Percentiles rank a stretch among this genome's conserved stretches.
These are phyloP conservation scores for Petunia hybrid DNA, from an alignment of 305 asterid genomes.

Conservation along the genomic window DNA sequence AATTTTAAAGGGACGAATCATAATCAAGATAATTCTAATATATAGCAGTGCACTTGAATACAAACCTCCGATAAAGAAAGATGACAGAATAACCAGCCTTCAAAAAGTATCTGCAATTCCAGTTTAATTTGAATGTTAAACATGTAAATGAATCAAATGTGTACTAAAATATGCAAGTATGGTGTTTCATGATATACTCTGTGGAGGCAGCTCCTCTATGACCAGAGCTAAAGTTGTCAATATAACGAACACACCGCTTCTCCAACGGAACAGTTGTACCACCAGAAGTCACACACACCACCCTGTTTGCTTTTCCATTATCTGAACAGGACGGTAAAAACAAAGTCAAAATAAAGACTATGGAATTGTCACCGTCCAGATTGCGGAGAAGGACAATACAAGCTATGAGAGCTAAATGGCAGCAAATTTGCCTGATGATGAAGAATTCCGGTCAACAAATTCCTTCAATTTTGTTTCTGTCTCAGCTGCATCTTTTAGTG, in stretches of 20 bases:
- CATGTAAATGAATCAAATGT: slow-evolving; percentile 5
- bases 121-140: slow-evolving; percentile 39
- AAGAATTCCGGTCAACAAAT: slow-evolving; percentile 48
- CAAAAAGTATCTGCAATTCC: slow-evolving; percentile 70
- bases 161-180: background rate
- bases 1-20: background rate
- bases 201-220: slow-evolving; percentile 97
- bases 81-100: slow-evolving; percentile 89
- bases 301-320: slow-evolving; percentile 52
- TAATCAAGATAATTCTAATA: background rate
- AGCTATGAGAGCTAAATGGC: background rate
- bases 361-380: background rate
- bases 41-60: slow-evolving; percentile 25
- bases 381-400: background rate
- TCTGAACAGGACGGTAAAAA: slow-evolving; percentile 44
- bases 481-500: slow-evolving; percentile 66
- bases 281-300: slow-evolving; percentile 93
- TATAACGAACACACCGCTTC: slow-evolving; percentile 86
- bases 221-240: slow-evolving; percentile 96
- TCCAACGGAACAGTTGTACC: slow-evolving; percentile 98
- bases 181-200: slow-evolving; percentile 56
- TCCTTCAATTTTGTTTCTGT: slow-evolving; percentile 59
- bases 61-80: slow-evolving; percentile 83
- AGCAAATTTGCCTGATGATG: slow-evolving; percentile 54
- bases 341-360: slow-evolving; percentile 7